phyloP scores from a whole-genome alignment of 176 grass and related monocot genomes.

The Eragrostis curvula region DNA sequence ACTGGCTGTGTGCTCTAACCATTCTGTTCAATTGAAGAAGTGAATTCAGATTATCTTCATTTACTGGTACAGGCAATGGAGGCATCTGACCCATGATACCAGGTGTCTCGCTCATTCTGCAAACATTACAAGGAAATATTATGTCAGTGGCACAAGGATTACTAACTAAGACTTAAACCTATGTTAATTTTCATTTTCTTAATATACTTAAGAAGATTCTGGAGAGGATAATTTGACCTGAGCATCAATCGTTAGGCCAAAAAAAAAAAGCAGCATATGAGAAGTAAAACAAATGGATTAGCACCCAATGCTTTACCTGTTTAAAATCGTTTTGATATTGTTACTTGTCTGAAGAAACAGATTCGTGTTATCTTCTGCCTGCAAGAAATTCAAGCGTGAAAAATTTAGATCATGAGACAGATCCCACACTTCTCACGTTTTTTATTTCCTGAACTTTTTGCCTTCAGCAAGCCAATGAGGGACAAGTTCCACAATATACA shows the following conservation, averaged over 20 bases:
- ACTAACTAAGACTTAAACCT: background rate
- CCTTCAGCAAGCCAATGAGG: conserved; percentile 9
- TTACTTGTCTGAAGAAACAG: conserved; percentile 70
- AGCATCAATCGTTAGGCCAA: background rate
- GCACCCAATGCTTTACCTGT: conserved; percentile 49
- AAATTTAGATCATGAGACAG: conserved; percentile 18
- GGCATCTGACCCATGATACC: conserved; percentile 87
- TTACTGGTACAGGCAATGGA: conserved; percentile 49
- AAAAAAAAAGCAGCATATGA: background rate
- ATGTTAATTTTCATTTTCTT: background rate
- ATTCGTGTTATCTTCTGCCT: conserved; percentile 59
- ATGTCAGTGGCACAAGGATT: background rate
- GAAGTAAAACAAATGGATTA: conserved; percentile 1
- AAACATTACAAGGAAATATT: background rate
- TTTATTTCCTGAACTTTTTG: background rate
- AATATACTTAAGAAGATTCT: background rate
- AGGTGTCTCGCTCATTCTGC: conserved; percentile 69
- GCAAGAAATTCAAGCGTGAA: conserved; percentile 50
- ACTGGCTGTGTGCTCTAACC: conserved; percentile 53
- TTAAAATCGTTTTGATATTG: conserved; percentile 84
- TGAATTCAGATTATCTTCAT: conserved; percentile 70
- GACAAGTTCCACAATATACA: conserved; percentile 38
- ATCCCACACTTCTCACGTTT: background rate
- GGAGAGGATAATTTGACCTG: background rate
- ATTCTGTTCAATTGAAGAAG: conserved; percentile 70